phyloP scores from a whole-genome alignment of 257 asterid genomes.

The Nicotiana attenuata region DNA sequence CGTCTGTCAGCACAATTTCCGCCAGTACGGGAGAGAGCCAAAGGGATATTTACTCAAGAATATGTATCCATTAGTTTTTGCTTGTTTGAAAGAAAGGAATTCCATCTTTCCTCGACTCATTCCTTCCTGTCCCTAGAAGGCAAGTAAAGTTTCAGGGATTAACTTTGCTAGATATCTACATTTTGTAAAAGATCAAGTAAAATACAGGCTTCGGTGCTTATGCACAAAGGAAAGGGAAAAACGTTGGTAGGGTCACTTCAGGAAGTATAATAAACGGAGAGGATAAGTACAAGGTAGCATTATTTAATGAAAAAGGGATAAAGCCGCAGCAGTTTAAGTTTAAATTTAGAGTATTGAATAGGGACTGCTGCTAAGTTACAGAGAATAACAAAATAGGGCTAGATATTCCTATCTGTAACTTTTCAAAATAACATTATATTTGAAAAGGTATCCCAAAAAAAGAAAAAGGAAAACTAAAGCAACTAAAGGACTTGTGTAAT shows the following conservation, averaged over 20 bases:
- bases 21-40: background rate
- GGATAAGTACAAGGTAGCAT: background rate
- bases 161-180: background rate
- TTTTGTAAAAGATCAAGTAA: background rate
- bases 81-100: background rate
- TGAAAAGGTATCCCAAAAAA: background rate
- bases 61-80: background rate
- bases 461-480: background rate
- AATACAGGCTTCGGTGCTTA: background rate
- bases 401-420: background rate
- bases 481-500: background rate
- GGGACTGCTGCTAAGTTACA: background rate
- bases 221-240: background rate
- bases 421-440: background rate
- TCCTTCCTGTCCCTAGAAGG: background rate
- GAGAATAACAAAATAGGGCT: background rate
- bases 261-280: background rate
- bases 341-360: background rate
- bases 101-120: background rate
- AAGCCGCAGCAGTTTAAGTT: background rate
- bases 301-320: background rate
- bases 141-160: background rate
- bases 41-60: background rate
- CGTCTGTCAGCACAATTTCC: background rate
- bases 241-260: background rate